Conservation (phyloP, 345 rosid genomes). For the Punica granatum region DNA sequence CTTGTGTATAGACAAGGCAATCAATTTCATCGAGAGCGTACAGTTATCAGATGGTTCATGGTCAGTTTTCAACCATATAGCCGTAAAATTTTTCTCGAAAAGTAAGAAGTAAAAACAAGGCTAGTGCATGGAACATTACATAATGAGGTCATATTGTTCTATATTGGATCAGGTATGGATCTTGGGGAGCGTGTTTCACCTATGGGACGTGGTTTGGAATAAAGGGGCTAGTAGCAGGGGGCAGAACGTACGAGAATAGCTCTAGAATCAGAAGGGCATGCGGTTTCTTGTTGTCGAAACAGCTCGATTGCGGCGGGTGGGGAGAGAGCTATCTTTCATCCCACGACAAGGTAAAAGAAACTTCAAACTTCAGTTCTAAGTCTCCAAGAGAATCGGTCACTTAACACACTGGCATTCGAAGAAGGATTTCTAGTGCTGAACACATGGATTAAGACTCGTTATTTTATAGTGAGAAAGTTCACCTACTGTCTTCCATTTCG, state of each 20-base stretch:
- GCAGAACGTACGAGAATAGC: constrained; percentile 29
- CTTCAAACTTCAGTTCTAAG: too few relatives aligned
- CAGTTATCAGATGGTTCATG: constrained; percentile 68
- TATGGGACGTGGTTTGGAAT: constrained; percentile 81
- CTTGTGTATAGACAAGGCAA: constrained; percentile 34
- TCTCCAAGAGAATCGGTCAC: too few relatives aligned
- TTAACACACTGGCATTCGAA: too few relatives aligned
- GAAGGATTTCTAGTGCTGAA: too few relatives aligned
- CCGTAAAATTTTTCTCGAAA: background rate
- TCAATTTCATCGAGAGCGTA: constrained; percentile 33
- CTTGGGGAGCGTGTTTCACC: constrained; percentile 77
- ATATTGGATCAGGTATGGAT: constrained; percentile 44
- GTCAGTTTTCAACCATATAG: constrained; percentile 15
- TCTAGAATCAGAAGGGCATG: constrained; percentile 40
- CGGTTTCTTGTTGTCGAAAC: constrained; percentile 47
- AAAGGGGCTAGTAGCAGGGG: constrained; percentile 43
- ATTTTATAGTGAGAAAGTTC: too few relatives aligned
- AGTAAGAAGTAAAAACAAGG: too few relatives aligned
- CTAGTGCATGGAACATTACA: too few relatives aligned
- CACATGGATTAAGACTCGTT: too few relatives aligned
- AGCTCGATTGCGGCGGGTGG: constrained; percentile 57
- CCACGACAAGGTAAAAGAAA: constrained; percentile 33
- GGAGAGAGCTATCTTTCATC: constrained; percentile 70
- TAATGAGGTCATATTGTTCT: background rate
- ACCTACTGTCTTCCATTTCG: background rate